Conservation (phyloP, 2,329 filamentous ascomycete species). For the Trichoderma sp. region DNA sequence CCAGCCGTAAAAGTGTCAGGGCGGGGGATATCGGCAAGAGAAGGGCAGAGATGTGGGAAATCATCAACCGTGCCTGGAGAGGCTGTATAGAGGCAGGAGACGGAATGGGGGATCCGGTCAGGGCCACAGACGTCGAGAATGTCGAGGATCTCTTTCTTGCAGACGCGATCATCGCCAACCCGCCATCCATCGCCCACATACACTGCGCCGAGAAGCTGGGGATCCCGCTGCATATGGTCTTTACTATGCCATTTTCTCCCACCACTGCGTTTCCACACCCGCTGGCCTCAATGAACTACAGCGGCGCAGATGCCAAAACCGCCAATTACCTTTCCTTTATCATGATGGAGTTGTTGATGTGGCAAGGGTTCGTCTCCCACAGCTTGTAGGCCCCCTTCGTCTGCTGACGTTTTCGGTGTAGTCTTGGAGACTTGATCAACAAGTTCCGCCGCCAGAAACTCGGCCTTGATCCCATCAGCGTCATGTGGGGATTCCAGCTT, state of each 20-base stretch:
- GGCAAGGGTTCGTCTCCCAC: conserved; percentile 26
- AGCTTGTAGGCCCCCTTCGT: not conserved
- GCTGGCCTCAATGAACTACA: conserved; percentile 60
- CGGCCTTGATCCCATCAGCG: conserved; percentile 64
- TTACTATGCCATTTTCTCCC: conserved; percentile 45
- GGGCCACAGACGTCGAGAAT: conserved; percentile 35
- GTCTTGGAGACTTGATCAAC: conserved; percentile 71
- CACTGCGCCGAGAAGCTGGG: conserved; percentile 54
- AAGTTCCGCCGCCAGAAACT: conserved; percentile 65
- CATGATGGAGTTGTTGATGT: conserved; percentile 28
- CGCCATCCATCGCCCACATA: conserved; percentile 55
- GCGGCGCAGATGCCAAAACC: conserved; percentile 60
- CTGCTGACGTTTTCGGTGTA: conserved; percentile 60
- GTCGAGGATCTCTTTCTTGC: conserved; percentile 51
- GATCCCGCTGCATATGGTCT: conserved; percentile 55
- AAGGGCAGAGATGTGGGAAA: conserved; percentile 44
- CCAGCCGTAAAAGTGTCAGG: conserved; percentile 41
- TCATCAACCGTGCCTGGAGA: conserved; percentile 43
- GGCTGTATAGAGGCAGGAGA: conserved; percentile 44
- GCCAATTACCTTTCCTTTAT: conserved; percentile 68
- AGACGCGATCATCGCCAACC: conserved; percentile 58
- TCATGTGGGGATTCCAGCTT: conserved; percentile 67
- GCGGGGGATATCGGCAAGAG: conserved; percentile 43
- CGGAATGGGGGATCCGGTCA: conserved; percentile 37
- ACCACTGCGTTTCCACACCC: conserved; percentile 67